Base-by-base conservation (phyloP, 2,329 filamentous ascomycete species). In the Ceratocystis albifundus region DNA sequence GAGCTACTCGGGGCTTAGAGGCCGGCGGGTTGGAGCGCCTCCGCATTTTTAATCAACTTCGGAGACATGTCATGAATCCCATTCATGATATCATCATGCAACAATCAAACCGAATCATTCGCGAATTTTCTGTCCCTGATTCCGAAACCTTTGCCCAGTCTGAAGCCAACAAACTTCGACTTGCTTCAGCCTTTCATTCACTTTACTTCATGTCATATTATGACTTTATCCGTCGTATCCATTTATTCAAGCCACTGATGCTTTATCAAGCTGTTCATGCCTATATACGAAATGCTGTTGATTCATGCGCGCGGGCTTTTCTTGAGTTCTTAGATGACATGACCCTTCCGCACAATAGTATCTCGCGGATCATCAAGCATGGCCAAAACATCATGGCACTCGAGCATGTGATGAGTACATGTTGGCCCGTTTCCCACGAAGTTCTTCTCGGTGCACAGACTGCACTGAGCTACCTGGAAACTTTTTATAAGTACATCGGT, bases 371-470 rank as follows among this genome's bases (percentile, higher is more conserved):
- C 12, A 41, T 41, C 12, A 41, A 41, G 36, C 36, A 41, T 3
- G 36, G 36, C 73, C 92, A 96, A 74, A 96, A 95, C 72, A 84
- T 97, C 48, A 85, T 96, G n/a, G 90, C 90, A 0, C 78, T 97
- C 2, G 90, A 96, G 76, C 79, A 85, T 1, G 82, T 96, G 1
- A 83, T 97, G 5, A 84, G 85, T 62, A 78, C 80, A 2, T 86
- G 84, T 2, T 87, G 85, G 70, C 79, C 87, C 0, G 89, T 90
- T 0, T 55, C 74, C 0, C 90, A 96, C 71, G 87, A 89, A 0
- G 77, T 89, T 0, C 74, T 93, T 1, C 74, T 77, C 2, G 17
- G 41, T n/a, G 63, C 25, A 8, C 66, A 62, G 12, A 61, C 53
- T 20, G 1, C 45, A 10, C 10, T 55, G 32, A 63, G 36, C 41